Evolutionary conservation across 2,329 filamentous ascomycete genomes (phyloP).

Genomic region (Fusarium austroafricanum): DNA sequence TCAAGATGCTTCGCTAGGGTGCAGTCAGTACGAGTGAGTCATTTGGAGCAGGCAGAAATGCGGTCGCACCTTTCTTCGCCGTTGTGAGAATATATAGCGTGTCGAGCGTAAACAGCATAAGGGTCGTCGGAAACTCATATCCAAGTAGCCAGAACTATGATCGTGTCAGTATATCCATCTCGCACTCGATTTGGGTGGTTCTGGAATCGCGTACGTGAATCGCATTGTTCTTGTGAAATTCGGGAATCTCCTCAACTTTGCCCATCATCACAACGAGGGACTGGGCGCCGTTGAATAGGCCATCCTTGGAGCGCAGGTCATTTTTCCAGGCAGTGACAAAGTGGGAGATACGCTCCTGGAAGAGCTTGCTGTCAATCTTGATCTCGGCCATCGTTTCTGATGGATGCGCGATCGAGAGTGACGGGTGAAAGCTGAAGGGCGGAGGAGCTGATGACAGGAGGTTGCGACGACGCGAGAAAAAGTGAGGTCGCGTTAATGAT

Average conservation of each 20-base stretch:
- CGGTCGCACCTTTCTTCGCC: constrained; percentile 86
- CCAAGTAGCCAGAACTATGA: constrained; percentile 94
- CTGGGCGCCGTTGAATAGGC: constrained; percentile 84
- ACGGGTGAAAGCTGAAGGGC: constrained; percentile 38
- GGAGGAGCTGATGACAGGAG: constrained; percentile 42
- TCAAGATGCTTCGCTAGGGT: constrained; percentile 87
- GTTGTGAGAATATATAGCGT: constrained; percentile 93
- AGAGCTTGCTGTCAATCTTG: constrained; percentile 92
- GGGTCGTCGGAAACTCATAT: constrained; percentile 96
- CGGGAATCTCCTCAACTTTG: constrained; percentile 88
- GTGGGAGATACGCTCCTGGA: constrained; percentile 91
- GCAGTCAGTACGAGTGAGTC: constrained; percentile 48
- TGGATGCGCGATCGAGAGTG: constrained; percentile 48
- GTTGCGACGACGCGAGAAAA: constrained; percentile 55
- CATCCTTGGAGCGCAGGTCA: constrained; percentile 89
- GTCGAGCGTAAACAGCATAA: constrained; percentile 92
- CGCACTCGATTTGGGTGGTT: not conserved
- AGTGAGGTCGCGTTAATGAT: constrained; percentile 58
- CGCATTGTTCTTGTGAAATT: constrained; percentile 95
- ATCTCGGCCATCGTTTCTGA: constrained; percentile 77
- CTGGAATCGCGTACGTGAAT: constrained; percentile 77
- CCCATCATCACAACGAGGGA: constrained; percentile 93
- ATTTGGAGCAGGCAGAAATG: not conserved
- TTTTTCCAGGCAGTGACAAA: constrained; percentile 95
- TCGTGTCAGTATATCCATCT: constrained; percentile 33